These are phyloP conservation scores for Guadua angustifolia DNA, from an alignment of 176 grass and related monocot genomes.

Conservation along the genomic window DNA sequence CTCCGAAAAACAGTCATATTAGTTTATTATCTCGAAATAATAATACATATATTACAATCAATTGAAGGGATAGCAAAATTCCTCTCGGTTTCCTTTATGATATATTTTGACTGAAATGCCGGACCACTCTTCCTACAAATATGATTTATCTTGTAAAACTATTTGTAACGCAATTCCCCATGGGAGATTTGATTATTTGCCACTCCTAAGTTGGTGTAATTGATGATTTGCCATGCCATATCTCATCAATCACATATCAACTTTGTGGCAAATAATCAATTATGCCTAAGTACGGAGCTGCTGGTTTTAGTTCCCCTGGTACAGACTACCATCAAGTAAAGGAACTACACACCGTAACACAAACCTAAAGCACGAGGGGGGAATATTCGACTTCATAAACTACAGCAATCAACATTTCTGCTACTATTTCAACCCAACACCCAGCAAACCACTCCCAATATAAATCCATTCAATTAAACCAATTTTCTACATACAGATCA, in stretches of 20 bases:
- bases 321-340: neutral
- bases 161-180: neutral
- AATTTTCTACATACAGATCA: neutral
- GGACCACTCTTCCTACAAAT: neutral
- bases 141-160: neutral
- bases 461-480: neutral
- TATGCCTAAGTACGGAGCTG: neutral
- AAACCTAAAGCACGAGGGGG: neutral
- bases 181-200: too few relatives aligned
- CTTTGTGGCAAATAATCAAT: too few relatives aligned
- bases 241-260: too few relatives aligned
- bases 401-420: neutral
- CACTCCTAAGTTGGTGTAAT: too few relatives aligned
- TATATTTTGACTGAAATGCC: neutral
- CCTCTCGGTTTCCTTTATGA: neutral
- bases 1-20: neutral
- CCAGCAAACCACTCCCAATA: neutral
- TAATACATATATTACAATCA: neutral
- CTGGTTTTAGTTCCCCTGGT: neutral
- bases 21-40: neutral
- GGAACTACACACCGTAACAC: neutral
- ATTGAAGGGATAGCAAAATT: neutral
- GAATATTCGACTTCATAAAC: neutral
- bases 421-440: neutral
- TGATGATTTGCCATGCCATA: too few relatives aligned